These are phyloP conservation scores for Penicillium tannophilum DNA, from an alignment of 495 filamentous ascomycete genomes.

Conservation along the genomic window DNA sequence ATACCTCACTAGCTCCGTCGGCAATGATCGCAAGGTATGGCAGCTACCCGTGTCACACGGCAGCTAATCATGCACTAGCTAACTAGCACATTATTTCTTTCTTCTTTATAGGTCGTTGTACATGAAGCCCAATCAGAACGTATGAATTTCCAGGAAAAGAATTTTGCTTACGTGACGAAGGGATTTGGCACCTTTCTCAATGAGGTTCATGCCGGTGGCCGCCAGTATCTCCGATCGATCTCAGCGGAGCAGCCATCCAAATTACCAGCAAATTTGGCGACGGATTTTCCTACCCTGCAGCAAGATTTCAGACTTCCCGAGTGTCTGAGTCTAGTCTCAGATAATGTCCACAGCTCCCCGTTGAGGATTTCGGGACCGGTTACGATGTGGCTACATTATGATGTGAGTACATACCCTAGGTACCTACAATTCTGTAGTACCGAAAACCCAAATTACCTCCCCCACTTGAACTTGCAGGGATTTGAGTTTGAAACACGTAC, in stretches of 20 bases:
- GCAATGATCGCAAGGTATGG: constrained; percentile 62
- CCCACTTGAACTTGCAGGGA: neutral
- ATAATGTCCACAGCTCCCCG: constrained; percentile 76
- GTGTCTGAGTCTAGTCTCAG: constrained; percentile 56
- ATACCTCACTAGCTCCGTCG: constrained; percentile 67
- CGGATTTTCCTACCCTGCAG: constrained; percentile 71
- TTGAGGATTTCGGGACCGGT: constrained; percentile 80
- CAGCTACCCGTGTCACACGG: constrained; percentile 25
- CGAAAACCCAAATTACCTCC: neutral
- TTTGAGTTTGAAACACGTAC: neutral
- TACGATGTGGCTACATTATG: constrained; percentile 91
- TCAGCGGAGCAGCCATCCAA: constrained; percentile 67
- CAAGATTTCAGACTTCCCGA: constrained; percentile 71
- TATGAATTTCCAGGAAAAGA: constrained; percentile 83
- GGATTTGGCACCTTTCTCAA: constrained; percentile 68
- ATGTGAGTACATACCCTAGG: constrained; percentile 52
- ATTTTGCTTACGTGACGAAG: constrained; percentile 75
- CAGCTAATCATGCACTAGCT: constrained; percentile 5
- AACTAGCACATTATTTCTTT: neutral
- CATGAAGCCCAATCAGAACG: constrained; percentile 63
- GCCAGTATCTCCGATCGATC: constrained; percentile 75
- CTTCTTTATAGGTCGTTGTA: constrained; percentile 59
- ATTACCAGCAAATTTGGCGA: constrained; percentile 64
- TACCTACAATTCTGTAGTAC: constrained; percentile 2
- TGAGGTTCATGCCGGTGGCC: constrained; percentile 60